phyloP scores from a whole-genome alignment of 495 filamentous ascomycete species.

The Xylaria telfairii region DNA sequence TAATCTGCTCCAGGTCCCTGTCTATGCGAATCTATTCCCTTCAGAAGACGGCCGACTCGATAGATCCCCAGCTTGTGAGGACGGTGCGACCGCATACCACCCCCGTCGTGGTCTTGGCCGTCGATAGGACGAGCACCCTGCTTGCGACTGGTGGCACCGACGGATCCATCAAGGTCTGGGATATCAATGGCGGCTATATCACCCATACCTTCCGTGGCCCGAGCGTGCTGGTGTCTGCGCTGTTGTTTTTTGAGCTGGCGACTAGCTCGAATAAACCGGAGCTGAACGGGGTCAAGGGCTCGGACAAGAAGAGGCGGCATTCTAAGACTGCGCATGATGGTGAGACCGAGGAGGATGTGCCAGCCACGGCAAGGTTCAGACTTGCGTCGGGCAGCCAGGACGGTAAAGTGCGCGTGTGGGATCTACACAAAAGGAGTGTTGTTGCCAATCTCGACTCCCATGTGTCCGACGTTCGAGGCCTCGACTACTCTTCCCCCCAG shows the following conservation, averaged over 20 bases:
- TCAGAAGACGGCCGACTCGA: conserved; percentile 56
- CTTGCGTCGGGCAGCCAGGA: conserved; percentile 93
- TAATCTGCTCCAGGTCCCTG: conserved; percentile 89
- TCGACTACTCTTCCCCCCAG: conserved; percentile 78
- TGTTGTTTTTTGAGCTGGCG: conserved; percentile 86
- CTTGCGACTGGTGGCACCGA: conserved; percentile 91
- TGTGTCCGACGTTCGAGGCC: conserved; percentile 84
- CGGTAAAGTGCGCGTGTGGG: conserved; percentile 88
- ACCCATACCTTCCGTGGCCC: conserved; percentile 96
- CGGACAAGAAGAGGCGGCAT: conserved; percentile 51
- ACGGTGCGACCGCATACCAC: conserved; percentile 89
- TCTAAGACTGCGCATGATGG: conserved; percentile 49
- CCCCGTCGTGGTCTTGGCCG: conserved; percentile 81
- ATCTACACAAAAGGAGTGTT: conserved; percentile 81
- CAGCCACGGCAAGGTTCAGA: conserved; percentile 64
- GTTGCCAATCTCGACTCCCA: conserved; percentile 85
- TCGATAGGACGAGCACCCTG: conserved; percentile 86
- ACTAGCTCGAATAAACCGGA: conserved; percentile 43
- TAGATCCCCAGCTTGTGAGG: conserved; percentile 72
- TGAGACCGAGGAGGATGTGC: conserved; percentile 47
- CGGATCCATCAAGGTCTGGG: conserved; percentile 94
- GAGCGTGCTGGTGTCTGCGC: conserved; percentile 84
- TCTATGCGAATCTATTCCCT: conserved; percentile 92
- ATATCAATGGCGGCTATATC: conserved; percentile 86
- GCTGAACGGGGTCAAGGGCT: conserved; percentile 32